Percentiles rank a stretch among this genome's conserved stretches.
These are phyloP conservation scores for Aquilaria agallochum DNA, from an alignment of 441 rosid species.

Conservation along the genomic window DNA sequence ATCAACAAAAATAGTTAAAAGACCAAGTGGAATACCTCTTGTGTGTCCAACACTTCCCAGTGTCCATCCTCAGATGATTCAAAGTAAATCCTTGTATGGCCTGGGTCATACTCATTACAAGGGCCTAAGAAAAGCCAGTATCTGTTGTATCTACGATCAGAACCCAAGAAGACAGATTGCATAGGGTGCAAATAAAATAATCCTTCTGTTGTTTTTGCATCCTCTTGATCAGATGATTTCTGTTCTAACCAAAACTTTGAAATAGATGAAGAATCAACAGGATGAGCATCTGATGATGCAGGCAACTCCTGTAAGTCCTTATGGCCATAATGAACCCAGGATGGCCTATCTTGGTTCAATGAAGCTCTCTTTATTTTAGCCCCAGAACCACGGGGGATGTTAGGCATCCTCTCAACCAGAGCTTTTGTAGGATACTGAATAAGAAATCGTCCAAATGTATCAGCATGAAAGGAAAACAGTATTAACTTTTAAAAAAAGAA, in stretches of 20 bases:
- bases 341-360: slow-evolving; percentile 44
- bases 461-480: slow-evolving; percentile 1
- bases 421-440: slow-evolving; percentile 54
- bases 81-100: slow-evolving; percentile 91
- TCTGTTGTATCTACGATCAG: slow-evolving; percentile 95
- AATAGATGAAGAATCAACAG: slow-evolving; percentile 67
- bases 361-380: slow-evolving; percentile 83
- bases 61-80: slow-evolving; percentile 99
- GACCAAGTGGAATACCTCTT: slow-evolving; percentile 51
- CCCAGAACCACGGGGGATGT: slow-evolving; percentile 65
- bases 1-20: neutral
- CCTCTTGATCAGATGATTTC: slow-evolving; percentile 22
- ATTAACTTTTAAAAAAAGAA: neutral
- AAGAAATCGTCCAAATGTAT: neutral
- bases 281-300: slow-evolving; percentile 45
- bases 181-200: slow-evolving; percentile 52
- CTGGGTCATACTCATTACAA: slow-evolving; percentile 77
- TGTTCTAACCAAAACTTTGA: slow-evolving; percentile 27
- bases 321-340: slow-evolving; percentile 66
- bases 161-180: slow-evolving; percentile 90
- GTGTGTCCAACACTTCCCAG: slow-evolving; percentile 88
- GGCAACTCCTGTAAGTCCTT: slow-evolving; percentile 23
- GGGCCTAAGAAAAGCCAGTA: slow-evolving; percentile 99
- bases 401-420: slow-evolving; percentile 39
- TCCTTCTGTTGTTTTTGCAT: slow-evolving; percentile 30